A percentile compares a stretch with the other conserved stretches of the same genome.
Evolutionary conservation across 129 eudicot species (phyloP).

Genomic region (Flaveria robusta): DNA sequence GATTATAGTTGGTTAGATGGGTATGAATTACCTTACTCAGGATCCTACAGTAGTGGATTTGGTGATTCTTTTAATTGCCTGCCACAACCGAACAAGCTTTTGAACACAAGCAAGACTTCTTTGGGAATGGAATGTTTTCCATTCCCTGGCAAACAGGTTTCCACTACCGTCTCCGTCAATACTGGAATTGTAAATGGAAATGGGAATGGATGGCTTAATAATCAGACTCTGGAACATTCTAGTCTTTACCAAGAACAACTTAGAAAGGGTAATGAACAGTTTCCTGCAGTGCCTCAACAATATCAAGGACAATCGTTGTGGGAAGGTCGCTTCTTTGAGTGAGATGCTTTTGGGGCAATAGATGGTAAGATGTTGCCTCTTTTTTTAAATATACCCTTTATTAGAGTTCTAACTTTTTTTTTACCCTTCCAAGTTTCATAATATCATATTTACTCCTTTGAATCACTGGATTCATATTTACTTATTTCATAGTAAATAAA

Average conservation of each 20-base stretch:
- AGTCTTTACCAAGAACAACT: conserved; percentile 49
- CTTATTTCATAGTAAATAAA: not conserved
- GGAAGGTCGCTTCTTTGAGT: conserved; percentile 84
- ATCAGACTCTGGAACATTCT: conserved; percentile 47
- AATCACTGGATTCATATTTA: not conserved
- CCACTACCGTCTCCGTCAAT: conserved; percentile 40
- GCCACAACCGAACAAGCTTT: conserved; percentile 43
- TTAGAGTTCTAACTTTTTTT: not conserved
- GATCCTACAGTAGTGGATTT: conserved; percentile 44
- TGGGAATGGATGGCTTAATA: conserved; percentile 57
- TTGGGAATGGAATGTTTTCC: conserved; percentile 73
- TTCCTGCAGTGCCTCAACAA: conserved; percentile 58
- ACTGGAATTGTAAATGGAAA: conserved; percentile 1
- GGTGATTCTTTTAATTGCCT: conserved; percentile 44
- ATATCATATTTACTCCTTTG: not conserved
- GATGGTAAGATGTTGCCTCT: conserved; percentile 40
- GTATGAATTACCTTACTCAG: conserved; percentile 57
- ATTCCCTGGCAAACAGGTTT: conserved; percentile 90
- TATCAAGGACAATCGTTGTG: conserved; percentile 79
- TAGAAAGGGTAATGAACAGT: conserved; percentile 62
- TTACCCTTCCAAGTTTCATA: not conserved
- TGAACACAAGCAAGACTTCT: conserved; percentile 48
- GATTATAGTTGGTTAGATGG: conserved; percentile 96
- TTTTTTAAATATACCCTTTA: not conserved
- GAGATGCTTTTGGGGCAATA: conserved; percentile 48